Evolutionary conservation across 257 asterid genomes (phyloP).

Genomic region (Prunella vulgaris): DNA sequence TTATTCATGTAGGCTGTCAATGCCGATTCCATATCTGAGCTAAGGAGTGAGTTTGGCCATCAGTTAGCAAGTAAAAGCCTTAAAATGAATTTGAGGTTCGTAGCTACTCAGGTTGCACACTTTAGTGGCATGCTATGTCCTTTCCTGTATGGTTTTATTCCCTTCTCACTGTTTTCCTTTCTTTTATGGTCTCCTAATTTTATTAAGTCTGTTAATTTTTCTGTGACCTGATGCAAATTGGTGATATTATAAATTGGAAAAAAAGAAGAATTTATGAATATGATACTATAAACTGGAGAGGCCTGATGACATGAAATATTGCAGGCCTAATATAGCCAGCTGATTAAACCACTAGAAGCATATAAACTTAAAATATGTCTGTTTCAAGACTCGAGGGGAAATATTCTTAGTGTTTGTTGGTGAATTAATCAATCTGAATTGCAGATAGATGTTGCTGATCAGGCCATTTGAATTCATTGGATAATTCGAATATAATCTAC

Average conservation of each 20-base stretch:
- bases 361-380: background rate
- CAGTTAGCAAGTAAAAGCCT: constrained; percentile 79
- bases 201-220: background rate
- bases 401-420: background rate
- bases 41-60: constrained; percentile 90
- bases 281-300: background rate
- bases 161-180: background rate
- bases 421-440: background rate
- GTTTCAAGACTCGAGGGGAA: background rate
- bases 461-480: background rate
- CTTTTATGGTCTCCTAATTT: background rate
- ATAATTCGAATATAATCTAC: background rate
- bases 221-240: background rate
- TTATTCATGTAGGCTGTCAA: constrained; percentile 51
- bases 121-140: background rate
- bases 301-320: background rate
- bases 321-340: background rate
- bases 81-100: constrained; percentile 68
- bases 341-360: background rate
- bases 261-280: background rate
- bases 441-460: background rate
- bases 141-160: background rate
- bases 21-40: constrained; percentile 66
- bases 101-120: constrained; percentile 12
- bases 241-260: background rate